Conservation (phyloP, 352 stramenopile species). For the Plasmopara viticola region DNA sequence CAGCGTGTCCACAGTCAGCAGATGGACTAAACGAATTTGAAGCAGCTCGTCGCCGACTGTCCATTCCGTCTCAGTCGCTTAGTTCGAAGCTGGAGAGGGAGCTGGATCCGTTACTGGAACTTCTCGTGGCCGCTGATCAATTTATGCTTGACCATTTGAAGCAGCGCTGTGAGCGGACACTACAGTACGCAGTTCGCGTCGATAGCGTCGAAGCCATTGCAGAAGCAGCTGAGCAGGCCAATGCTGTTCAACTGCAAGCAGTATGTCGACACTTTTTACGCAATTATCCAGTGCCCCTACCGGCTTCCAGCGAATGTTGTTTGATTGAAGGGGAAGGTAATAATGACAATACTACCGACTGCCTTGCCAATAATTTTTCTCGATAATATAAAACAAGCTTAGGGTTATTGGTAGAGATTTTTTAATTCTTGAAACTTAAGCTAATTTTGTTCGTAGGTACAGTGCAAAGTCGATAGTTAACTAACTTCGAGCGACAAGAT, state of each 20-base stretch:
- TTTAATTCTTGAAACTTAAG: no score
- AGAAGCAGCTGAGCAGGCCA: conserved; percentile 86
- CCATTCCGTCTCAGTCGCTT: conserved; percentile 7
- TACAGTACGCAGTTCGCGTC: conserved; percentile 64
- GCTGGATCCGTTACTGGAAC: conserved; percentile 75
- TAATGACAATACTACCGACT: background rate
- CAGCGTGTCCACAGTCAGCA: conserved; percentile 13
- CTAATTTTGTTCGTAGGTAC: no score
- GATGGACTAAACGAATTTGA: conserved; percentile 33
- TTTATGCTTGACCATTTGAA: conserved; percentile 97
- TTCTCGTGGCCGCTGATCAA: conserved; percentile 91
- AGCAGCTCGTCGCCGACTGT: conserved; percentile 15
- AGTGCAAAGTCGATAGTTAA: no score
- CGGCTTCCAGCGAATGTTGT: conserved; percentile 10
- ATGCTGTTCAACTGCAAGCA: conserved; percentile 85
- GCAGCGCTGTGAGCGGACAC: conserved; percentile 87
- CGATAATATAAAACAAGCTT: no score
- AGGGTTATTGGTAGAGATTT: no score
- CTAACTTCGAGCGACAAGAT: no score
- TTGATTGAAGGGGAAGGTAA: conserved; percentile 17
- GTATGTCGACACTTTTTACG: conserved; percentile 91
- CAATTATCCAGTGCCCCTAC: conserved; percentile 49
- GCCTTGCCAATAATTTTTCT: no score
- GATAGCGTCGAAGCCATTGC: conserved; percentile 87
- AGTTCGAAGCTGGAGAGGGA: conserved; percentile 29